These are phyloP conservation scores for Coffea humblotiana DNA, from an alignment of 305 asterid species.

Conservation along the genomic window DNA sequence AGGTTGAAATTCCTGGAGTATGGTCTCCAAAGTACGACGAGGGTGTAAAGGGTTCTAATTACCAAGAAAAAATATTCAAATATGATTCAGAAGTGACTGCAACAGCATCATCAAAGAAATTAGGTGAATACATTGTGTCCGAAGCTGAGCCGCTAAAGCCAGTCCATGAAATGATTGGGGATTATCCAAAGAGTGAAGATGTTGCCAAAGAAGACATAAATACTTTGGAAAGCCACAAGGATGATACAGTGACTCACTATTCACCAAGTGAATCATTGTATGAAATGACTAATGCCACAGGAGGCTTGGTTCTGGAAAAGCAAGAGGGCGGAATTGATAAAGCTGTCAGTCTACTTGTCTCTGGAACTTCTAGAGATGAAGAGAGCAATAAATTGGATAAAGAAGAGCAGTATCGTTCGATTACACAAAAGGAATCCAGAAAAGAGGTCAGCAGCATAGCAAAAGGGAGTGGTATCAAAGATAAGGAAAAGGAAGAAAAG, in stretches of 20 bases:
- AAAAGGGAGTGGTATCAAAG: neutral
- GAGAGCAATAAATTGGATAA: slow-evolving; percentile 33
- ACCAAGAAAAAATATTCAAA: neutral
- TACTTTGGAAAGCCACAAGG: slow-evolving; percentile 5
- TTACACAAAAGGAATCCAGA: slow-evolving; percentile 4
- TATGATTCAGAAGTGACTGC: neutral
- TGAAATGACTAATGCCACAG: neutral
- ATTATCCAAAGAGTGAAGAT: neutral
- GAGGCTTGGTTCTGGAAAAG: slow-evolving; percentile 16
- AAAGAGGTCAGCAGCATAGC: slow-evolving; percentile 22
- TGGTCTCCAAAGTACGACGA: neutral
- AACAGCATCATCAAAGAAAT: neutral
- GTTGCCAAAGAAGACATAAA: slow-evolving; percentile 8
- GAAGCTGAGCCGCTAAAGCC: slow-evolving; percentile 1
- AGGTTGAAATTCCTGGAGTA: neutral
- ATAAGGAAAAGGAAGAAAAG: slow-evolving; percentile 20
- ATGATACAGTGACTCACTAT: neutral
- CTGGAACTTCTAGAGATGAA: slow-evolving; percentile 18
- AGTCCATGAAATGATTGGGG: neutral
- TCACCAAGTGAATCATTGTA: neutral
- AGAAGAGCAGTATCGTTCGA: neutral
- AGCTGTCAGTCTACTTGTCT: slow-evolving; percentile 17
- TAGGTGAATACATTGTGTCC: neutral
- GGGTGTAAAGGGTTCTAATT: neutral
- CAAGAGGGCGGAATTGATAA: slow-evolving; percentile 20